Percentiles rank a stretch among this genome's conserved stretches.
phyloP scores from a whole-genome alignment of 441 rosid species.

The Populus hybrid region DNA sequence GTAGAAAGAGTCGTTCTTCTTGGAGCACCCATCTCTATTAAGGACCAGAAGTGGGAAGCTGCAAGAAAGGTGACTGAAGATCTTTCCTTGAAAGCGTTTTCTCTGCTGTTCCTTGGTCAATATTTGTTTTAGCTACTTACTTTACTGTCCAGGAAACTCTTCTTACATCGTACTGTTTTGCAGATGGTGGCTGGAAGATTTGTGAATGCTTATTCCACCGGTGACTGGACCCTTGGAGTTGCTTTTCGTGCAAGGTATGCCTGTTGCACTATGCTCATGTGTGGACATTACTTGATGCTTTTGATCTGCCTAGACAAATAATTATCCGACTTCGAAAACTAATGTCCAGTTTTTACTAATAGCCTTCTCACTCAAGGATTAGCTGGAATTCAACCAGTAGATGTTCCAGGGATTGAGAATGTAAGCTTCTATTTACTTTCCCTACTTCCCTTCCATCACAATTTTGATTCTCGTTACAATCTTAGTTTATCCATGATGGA shows the following conservation, averaged over 20 bases:
- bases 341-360: constrained; percentile 8
- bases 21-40: constrained; percentile 88
- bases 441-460: neutral
- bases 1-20: constrained; percentile 95
- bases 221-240: constrained; percentile 90
- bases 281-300: neutral
- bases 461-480: neutral
- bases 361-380: constrained; percentile 85
- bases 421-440: constrained; percentile 12
- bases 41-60: constrained; percentile 77
- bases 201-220: constrained; percentile 75
- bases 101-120: constrained; percentile 9
- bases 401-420: constrained; percentile 40
- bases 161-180: constrained; percentile 14
- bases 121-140: constrained; percentile 4
- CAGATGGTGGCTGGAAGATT: constrained; percentile 98
- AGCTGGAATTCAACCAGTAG: constrained; percentile 82
- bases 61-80: constrained; percentile 67
- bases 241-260: constrained; percentile 91
- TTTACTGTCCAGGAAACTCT: neutral
- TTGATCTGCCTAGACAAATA: neutral
- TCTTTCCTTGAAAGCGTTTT: neutral
- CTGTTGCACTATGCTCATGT: neutral
- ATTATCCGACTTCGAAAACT: neutral
- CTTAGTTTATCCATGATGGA: neutral